phyloP scores from a whole-genome alignment of 768 basidiomycete genomes.

The Paxillus involutus region DNA sequence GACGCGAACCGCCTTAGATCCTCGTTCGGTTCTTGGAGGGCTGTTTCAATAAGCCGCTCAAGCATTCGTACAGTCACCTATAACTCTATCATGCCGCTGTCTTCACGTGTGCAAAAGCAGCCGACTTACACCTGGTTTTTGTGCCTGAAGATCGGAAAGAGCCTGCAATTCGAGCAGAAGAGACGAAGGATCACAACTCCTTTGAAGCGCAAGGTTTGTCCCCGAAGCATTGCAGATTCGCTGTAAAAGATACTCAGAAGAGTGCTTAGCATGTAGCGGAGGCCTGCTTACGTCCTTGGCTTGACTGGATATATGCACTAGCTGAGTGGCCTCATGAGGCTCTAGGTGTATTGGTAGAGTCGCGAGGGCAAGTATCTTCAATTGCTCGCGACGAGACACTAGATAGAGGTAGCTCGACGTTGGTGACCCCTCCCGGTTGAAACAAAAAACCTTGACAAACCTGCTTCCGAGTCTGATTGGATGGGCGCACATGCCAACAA shows the following conservation, averaged over 20 bases:
- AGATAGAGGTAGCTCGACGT: background rate
- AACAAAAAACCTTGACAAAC: slow-evolving; percentile 7
- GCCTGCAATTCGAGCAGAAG: slow-evolving; percentile 27
- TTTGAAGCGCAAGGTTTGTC: background rate
- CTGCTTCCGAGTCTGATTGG: slow-evolving; percentile 3
- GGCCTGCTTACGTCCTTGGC: slow-evolving; percentile 20
- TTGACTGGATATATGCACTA: slow-evolving; percentile 17
- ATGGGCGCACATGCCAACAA: slow-evolving; percentile 8
- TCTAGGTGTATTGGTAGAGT: slow-evolving; percentile 17
- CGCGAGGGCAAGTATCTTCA: slow-evolving; percentile 24
- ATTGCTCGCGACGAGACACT: slow-evolving; percentile 24
- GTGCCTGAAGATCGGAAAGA: slow-evolving; percentile 11
- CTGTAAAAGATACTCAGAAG: slow-evolving; percentile 12
- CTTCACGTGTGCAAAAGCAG: background rate
- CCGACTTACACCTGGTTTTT: slow-evolving; percentile 17
- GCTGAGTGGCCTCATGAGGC: slow-evolving; percentile 3
- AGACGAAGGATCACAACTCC: slow-evolving; percentile 19
- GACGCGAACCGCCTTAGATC: slow-evolving; percentile 47
- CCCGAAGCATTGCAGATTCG: slow-evolving; percentile 11
- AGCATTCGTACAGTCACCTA: slow-evolving; percentile 21
- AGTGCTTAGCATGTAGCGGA: background rate
- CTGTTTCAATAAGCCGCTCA: slow-evolving; percentile 40
- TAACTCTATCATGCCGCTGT: background rate
- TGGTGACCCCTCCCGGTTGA: background rate
- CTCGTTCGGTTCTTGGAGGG: slow-evolving; percentile 32